Evolutionary conservation across 768 basidiomycete species (phyloP).

Genomic region (Pisolithus sp.): DNA sequence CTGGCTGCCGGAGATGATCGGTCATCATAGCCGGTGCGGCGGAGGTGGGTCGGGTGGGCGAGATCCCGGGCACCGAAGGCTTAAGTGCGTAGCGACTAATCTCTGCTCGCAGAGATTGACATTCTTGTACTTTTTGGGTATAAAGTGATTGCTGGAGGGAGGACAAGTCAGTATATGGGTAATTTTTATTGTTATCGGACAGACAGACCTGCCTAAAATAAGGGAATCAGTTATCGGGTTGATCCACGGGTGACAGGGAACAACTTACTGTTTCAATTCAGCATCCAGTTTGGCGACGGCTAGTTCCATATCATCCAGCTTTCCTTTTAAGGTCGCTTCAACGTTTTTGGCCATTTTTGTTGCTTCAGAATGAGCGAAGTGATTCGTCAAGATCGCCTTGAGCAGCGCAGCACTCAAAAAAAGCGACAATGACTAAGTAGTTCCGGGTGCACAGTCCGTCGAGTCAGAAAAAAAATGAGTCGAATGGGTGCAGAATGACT

Average conservation of each 20-base stretch:
- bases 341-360: slow-evolving; percentile 58
- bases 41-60: slow-evolving; percentile 23
- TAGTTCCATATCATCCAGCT: slow-evolving; percentile 60
- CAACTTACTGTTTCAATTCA: slow-evolving; percentile 65
- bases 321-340: slow-evolving; percentile 56
- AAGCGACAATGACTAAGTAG: slow-evolving; percentile 55
- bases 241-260: slow-evolving; percentile 4
- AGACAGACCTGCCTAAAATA: slow-evolving; percentile 46
- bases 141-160: slow-evolving; percentile 49
- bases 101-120: slow-evolving; percentile 60
- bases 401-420: slow-evolving; percentile 72
- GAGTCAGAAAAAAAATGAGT: slow-evolving; percentile 5
- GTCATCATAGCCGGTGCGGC: slow-evolving; percentile 15
- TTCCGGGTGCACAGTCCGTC: slow-evolving; percentile 5
- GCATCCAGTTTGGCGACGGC: slow-evolving; percentile 54
- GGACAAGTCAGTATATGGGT: slow-evolving; percentile 12
- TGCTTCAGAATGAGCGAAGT: slow-evolving; percentile 72
- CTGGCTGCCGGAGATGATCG: slow-evolving; percentile 25
- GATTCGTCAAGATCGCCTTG: slow-evolving; percentile 78
- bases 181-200: background rate
- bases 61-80: slow-evolving; percentile 18
- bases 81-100: slow-evolving; percentile 44
- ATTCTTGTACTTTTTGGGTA: slow-evolving; percentile 66
- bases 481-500: slow-evolving; percentile 19
- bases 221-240: slow-evolving; percentile 17